Evolutionary conservation across 2,329 filamentous ascomycete species (phyloP), one percentile per base, ranked within the genome.

Genomic region (Apiospora phragmitis): DNA sequence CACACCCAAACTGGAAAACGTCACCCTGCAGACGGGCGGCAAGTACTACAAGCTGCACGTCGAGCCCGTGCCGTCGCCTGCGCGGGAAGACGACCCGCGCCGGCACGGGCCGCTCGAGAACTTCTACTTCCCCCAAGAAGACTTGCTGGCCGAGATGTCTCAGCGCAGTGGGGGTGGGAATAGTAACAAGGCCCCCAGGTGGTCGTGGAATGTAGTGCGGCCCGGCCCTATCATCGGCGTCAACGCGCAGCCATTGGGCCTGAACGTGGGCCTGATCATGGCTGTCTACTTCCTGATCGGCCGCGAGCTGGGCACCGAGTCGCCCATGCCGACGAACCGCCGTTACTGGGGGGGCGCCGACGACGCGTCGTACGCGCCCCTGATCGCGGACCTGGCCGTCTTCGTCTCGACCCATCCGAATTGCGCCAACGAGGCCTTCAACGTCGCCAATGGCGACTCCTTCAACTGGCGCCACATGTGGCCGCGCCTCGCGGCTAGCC

Each of bases 21-120:
- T 88, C 70, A 76, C 87, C 29, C 79, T 88, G 41, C 41, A 42
- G 12, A 83, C 85, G 7, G 84, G 81, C 0, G 86, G 86, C 45
- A 88, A 88, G 74, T 85, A 89, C 69, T 88, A 88, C 73, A 85
- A 85, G 32, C 84, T 88, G 3, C 86, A 88, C 72, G 80, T 87
- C 1, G 85, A 78, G 12, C 76, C 79, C 18, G 87, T 86, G 71
- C 81, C 82, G 71, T 86, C 85, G 1, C 41, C 82, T 87, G 79
- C 73, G 80, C 14, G 85, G 74, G 77, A 80, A 18, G 84, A 86
- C 69, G 81, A 82, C 1, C 62, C 69, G 18, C 68, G 67, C 8
- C 49, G 73, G 16, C 70, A 75, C 59, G 83, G 82, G 41, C 41
- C 41, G 81, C 77, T 86, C 4, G 80, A 81, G 11, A 88, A 86